A percentile compares a stretch with the other conserved stretches of the same genome.
Conservation (phyloP, 2,329 filamentous ascomycete genomes). For the Cordyceps pruinosa region DNA sequence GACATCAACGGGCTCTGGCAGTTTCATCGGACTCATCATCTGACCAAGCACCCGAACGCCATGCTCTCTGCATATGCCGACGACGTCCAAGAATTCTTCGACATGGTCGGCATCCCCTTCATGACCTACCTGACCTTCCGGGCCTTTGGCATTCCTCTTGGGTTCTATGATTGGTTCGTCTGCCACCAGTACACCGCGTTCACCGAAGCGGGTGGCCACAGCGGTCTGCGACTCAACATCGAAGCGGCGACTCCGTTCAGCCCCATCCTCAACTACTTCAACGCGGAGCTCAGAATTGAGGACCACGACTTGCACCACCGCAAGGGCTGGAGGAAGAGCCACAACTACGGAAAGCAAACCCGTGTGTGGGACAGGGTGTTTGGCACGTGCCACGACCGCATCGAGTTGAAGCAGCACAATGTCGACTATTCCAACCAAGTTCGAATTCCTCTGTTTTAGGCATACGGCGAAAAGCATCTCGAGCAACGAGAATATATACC, state of each 20-base stretch:
- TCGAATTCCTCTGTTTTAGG: neutral
- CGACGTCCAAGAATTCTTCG: constrained; percentile 32
- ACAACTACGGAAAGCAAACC: constrained; percentile 32
- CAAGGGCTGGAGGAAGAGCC: constrained; percentile 28
- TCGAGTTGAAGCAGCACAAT: constrained; percentile 26
- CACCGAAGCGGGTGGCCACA: constrained; percentile 30
- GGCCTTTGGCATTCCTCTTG: constrained; percentile 30
- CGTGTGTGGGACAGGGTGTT: constrained; percentile 28
- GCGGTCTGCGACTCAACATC: constrained; percentile 28
- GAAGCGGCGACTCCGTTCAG: constrained; percentile 25
- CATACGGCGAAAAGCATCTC: neutral
- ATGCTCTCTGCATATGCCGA: constrained; percentile 34
- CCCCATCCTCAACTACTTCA: constrained; percentile 25
- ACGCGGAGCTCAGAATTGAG: constrained; percentile 31
- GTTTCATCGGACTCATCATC: constrained; percentile 35
- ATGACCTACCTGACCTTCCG: constrained; percentile 30
- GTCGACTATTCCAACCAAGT: constrained; percentile 24
- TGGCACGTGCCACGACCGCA: constrained; percentile 27
- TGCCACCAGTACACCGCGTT: constrained; percentile 36
- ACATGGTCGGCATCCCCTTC: constrained; percentile 32
- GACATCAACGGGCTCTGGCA: constrained; percentile 32
- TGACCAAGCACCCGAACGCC: constrained; percentile 37
- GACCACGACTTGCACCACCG: constrained; percentile 23
- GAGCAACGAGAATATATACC: neutral
- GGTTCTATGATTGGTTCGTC: constrained; percentile 40